Base-by-base conservation (phyloP, 805 yeast genomes). In the Candida incommunis region DNA sequence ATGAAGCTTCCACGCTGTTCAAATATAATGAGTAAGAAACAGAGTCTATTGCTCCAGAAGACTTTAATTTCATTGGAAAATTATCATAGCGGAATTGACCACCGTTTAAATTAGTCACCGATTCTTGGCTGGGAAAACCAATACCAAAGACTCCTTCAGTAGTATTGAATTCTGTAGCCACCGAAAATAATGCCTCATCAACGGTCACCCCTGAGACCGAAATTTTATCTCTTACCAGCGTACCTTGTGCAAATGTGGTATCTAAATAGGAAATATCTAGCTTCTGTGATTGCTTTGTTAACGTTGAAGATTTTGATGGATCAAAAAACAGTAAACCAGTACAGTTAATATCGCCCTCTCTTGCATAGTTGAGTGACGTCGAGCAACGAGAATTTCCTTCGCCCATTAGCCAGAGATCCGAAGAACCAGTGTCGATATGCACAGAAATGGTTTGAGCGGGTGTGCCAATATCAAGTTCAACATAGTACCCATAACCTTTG, bases 371-470 rank as follows among this genome's bases (percentile, higher is more conserved):
- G 13, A 13, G 13, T 9, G 27, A 25, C 7, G 27, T 25, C 7
- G 27, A 25, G 13, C 27, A 25, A 13, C 27, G 27, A 25, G 7
- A 7, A 13, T 25, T 25, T 7, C 13, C 55, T 63, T 79, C 42
- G 78, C 61, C 1, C 85, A 69, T 64, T 26, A 80, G 74, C 84
- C 85, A 80, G 20, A 82, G 61, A 58, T 82, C 90, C 0, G 83
- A 71, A 0, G 87, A 80, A 2, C 90, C 92, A 1, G 88, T 82
- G 55, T 82, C 92, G n/a, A 82, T 57, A 34, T 78, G 58, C 7
- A 80, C 75, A 7, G 65, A 66, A 3, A 80, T 65, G 16, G 64
- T 58, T 53, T 79, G 80, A 1, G 66, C 55, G 1, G 78, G 71
- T 0, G 83, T 72, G 3, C 92, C 90, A 21, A 82, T 50, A 18